phyloP scores from a whole-genome alignment of 2,329 filamentous ascomycete genomes.

The Orbilia blumenaviensis region DNA sequence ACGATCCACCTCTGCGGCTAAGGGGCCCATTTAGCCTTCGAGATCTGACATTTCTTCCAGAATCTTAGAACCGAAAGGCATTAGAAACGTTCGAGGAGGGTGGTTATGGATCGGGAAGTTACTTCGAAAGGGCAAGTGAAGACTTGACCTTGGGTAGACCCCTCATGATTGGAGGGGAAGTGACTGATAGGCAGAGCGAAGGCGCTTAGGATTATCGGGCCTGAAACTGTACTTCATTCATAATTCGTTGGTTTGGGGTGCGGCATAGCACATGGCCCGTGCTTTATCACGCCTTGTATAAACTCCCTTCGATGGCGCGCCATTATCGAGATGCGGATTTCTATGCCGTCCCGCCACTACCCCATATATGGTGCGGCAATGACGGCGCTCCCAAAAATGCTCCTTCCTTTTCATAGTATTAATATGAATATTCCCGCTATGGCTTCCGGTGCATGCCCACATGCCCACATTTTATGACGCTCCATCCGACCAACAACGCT shows the following conservation, averaged over 20 bases:
- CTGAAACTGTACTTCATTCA: background rate
- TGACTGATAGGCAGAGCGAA: background rate
- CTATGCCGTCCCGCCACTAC: background rate
- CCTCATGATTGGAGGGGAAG: background rate
- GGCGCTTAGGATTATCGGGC: slow-evolving; percentile 4
- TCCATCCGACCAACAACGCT: background rate
- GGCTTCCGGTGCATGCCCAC: slow-evolving; percentile 4
- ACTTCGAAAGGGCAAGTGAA: background rate
- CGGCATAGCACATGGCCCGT: background rate
- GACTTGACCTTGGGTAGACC: background rate
- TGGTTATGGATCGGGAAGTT: background rate
- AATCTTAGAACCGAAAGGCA: slow-evolving; percentile 17
- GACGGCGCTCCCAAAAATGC: background rate
- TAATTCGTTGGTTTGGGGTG: too few species aligned
- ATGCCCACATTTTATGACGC: slow-evolving; percentile 5
- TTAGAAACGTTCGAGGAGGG: background rate
- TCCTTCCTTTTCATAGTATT: background rate
- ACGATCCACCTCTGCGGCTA: slow-evolving; percentile 6
- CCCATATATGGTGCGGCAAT: slow-evolving; percentile 16
- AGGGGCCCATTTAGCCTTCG: slow-evolving; percentile 8
- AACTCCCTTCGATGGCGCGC: background rate
- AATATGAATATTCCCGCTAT: background rate
- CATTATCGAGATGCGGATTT: background rate
- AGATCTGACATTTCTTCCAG: slow-evolving; percentile 26
- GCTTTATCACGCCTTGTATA: background rate